Evolutionary conservation across 2,329 filamentous ascomycete genomes (phyloP), one percentile per base, ranked within the genome.

Genomic region (Claviceps sp.): DNA sequence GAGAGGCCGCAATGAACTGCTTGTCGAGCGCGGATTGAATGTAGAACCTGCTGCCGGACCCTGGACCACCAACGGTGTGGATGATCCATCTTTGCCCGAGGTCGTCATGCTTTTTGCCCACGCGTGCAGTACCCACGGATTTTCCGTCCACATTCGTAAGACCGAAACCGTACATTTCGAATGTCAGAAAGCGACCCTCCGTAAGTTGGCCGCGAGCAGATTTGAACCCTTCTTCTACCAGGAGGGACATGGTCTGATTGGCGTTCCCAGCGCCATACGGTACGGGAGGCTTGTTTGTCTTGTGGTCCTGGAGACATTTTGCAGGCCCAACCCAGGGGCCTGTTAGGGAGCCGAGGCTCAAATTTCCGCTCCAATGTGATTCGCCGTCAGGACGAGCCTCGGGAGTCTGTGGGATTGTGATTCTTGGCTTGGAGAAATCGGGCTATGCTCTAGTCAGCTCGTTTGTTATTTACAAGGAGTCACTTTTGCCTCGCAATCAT

Each of bases 181-280:
- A 75, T 2, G 72, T 71, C 16, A 79, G 64, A 57, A 72, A 77
- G 30, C 75, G 72, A 20, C 75, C 76, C 58, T 79, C 76, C 11
- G 73, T 78, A 22, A 78, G 62, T 20, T 69, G 63, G 4, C 76
- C 76, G 5, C 75, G 65, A n/a, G 74, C 67, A 42, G 65, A 59
- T 61, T 79, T 79, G 65, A 70, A 77, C 3, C 76, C 76, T 45
- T 75, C 64, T 57, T 79, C 76, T 47, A 67, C 65, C 4, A 66
- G 79, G 67, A 94, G 87, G 73, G 93, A 93, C 60, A 95, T 84
- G 66, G 94, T 86, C 71, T 94, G 76, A 62, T 94, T 94, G 58
- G 82, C 82, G 30, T 58, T 58, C 9, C 30, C 22, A 2, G 30
- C 20, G 4, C 56, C 56, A n/a, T 54, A 57, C 4, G 56, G 56